Conservation (phyloP, 2,329 filamentous ascomycete genomes). For the Zasmidium cellare region DNA sequence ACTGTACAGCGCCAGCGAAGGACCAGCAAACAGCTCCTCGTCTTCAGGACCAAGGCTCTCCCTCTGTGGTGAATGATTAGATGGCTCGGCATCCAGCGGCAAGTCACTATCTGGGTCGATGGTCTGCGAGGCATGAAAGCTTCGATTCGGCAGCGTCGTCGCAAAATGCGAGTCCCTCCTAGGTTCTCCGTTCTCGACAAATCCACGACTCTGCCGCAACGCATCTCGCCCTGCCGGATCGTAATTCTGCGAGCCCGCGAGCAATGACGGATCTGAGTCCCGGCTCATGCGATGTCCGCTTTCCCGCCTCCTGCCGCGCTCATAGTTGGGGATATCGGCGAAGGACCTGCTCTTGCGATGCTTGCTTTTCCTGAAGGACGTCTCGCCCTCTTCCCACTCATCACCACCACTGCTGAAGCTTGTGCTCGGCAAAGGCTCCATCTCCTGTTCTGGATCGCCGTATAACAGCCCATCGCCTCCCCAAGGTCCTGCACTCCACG, state of each 20-base stretch:
- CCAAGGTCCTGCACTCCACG: slow-evolving; percentile 56
- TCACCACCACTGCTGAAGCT: slow-evolving; percentile 29
- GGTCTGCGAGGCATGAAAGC: slow-evolving; percentile 24
- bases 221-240: slow-evolving; percentile 33
- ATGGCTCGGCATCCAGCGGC: slow-evolving; percentile 31
- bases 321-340: slow-evolving; percentile 89
- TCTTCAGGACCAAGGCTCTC: slow-evolving; percentile 57
- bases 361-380: slow-evolving; percentile 24
- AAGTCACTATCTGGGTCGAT: slow-evolving; percentile 26
- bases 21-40: slow-evolving; percentile 97
- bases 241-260: slow-evolving; percentile 12
- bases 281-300: slow-evolving; percentile 51
- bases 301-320: slow-evolving; percentile 33
- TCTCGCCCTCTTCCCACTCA: slow-evolving; percentile 20
- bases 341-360: slow-evolving; percentile 60
- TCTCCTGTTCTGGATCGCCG: slow-evolving; percentile 24
- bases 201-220: slow-evolving; percentile 33
- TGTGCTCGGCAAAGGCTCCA: slow-evolving; percentile 35
- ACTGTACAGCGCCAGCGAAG: slow-evolving; percentile 91
- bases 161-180: slow-evolving; percentile 56
- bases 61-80: slow-evolving; percentile 27
- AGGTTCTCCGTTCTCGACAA: slow-evolving; percentile 28
- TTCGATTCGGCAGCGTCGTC: slow-evolving; percentile 30
- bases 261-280: slow-evolving; percentile 37
- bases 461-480: slow-evolving; percentile 37